Evolutionary conservation across 495 filamentous ascomycete species (phyloP).

Genomic region (Aspergillus sclerotiicarbonarius): DNA sequence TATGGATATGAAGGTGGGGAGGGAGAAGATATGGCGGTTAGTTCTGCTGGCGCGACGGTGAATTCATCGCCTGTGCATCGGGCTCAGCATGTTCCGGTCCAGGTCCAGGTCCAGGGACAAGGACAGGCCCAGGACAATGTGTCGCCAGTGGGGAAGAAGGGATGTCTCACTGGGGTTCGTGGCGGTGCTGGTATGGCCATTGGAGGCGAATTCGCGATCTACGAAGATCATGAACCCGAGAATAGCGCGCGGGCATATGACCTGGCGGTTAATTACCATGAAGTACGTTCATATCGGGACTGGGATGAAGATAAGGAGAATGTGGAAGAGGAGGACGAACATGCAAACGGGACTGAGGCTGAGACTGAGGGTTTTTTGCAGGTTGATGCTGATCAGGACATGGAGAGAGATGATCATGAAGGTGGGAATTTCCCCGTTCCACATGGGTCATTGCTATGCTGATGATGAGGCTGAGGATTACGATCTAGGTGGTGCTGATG

Average conservation of each 20-base stretch:
- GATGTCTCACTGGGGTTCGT: not conserved
- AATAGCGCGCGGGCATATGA: not conserved
- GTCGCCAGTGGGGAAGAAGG: not conserved
- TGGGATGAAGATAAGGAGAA: constrained; percentile 23
- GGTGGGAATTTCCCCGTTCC: too few relatives aligned
- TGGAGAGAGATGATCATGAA: too few relatives aligned
- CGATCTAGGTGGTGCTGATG: too few relatives aligned
- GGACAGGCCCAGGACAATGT: too few relatives aligned
- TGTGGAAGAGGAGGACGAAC: not conserved
- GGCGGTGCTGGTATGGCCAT: too few relatives aligned
- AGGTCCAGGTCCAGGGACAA: not conserved
- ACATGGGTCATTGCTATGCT: too few relatives aligned
- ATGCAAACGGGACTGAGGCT: not conserved
- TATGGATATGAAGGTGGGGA: not conserved
- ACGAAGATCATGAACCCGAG: constrained; percentile 19
- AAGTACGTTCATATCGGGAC: not conserved
- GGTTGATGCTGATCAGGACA: not conserved
- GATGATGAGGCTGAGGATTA: too few relatives aligned
- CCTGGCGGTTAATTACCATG: not conserved
- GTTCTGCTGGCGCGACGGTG: not conserved
- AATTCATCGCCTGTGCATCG: not conserved
- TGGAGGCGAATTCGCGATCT: constrained; percentile 16
- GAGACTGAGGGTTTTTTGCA: not conserved
- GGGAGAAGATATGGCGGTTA: not conserved
- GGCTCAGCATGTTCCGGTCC: not conserved